Percentiles rank a stretch among this genome's conserved stretches.
phyloP scores from a whole-genome alignment of 208 protist species.

The Lotmaria passim region DNA sequence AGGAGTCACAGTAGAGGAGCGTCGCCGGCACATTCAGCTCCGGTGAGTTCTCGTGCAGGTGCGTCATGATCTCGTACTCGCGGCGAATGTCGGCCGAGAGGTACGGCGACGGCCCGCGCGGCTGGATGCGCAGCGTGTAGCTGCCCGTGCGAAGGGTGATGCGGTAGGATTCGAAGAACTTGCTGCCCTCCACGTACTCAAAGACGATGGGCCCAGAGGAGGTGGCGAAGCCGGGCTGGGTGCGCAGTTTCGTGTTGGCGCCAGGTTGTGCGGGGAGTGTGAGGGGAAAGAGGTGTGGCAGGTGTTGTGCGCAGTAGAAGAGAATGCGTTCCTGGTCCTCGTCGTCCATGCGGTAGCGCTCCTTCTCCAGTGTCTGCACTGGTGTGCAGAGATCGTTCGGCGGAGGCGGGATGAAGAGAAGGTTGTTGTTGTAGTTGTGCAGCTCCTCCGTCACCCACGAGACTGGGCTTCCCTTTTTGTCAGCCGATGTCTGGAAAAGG shows the following conservation, averaged over 20 bases:
- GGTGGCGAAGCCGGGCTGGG: constrained; percentile 64
- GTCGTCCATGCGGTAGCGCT: constrained; percentile 60
- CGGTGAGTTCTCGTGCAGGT: constrained; percentile 55
- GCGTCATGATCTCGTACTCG: constrained; percentile 75
- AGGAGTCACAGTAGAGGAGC: constrained; percentile 75
- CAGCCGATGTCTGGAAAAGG: constrained; percentile 52
- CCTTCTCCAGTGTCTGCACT: constrained; percentile 36
- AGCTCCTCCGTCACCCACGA: constrained; percentile 83
- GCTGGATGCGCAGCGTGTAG: constrained; percentile 76
- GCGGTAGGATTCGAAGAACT: constrained; percentile 74
- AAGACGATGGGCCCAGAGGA: constrained; percentile 68
- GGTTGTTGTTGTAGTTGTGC: constrained; percentile 72
- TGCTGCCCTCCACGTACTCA: constrained; percentile 61
- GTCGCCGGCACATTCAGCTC: constrained; percentile 51
- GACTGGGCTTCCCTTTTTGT: constrained; percentile 39
- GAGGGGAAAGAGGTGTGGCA: constrained; percentile 75
- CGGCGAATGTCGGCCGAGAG: constrained; percentile 59
- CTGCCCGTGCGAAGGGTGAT: constrained; percentile 79
- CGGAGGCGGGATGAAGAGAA: constrained; percentile 70
- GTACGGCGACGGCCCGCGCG: constrained; percentile 56
- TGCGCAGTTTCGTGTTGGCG: constrained; percentile 43
- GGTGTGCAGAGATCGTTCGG: constrained; percentile 47
- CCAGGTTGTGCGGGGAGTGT: constrained; percentile 35
- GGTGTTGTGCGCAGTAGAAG: constrained; percentile 73
- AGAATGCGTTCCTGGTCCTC: constrained; percentile 79